Conservation (phyloP, 345 rosid species). For the Eucalyptus viminalis region DNA sequence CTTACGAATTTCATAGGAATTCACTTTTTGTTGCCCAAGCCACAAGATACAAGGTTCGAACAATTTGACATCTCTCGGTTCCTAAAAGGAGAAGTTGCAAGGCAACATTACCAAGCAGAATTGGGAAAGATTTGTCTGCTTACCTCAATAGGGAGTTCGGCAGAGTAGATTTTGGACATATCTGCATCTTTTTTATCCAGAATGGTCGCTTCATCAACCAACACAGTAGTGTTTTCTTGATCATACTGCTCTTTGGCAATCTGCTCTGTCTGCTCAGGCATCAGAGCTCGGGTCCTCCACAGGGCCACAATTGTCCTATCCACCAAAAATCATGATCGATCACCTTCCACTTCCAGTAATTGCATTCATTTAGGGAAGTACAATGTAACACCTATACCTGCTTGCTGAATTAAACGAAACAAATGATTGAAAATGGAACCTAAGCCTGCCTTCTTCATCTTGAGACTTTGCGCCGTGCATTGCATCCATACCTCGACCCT, state of each 20-base stretch:
- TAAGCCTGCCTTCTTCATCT: slow-evolving; percentile 77
- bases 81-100: neutral
- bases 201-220: slow-evolving; percentile 21
- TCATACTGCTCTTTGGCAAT: slow-evolving; percentile 51
- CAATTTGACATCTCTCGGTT: neutral
- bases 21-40: neutral
- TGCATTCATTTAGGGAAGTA: neutral
- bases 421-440: slow-evolving; percentile 67
- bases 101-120: neutral
- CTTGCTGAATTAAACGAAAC: slow-evolving; percentile 56
- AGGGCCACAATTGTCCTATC: slow-evolving; percentile 76
- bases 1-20: neutral
- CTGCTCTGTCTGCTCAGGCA: slow-evolving; percentile 41
- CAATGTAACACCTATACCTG: slow-evolving; percentile 30
- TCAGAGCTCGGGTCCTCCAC: slow-evolving; percentile 63
- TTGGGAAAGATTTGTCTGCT: neutral
- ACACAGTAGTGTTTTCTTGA: slow-evolving; percentile 15
- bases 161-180: slow-evolving; percentile 34
- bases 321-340: neutral
- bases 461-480: slow-evolving; percentile 67
- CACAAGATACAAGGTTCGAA: neutral
- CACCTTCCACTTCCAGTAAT: neutral
- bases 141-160: slow-evolving; percentile 59
- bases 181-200: slow-evolving; percentile 24
- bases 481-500: slow-evolving; percentile 65